Evolutionary conservation across 257 asterid genomes (phyloP).

Genomic region (Ocimum tenuiflorum): DNA sequence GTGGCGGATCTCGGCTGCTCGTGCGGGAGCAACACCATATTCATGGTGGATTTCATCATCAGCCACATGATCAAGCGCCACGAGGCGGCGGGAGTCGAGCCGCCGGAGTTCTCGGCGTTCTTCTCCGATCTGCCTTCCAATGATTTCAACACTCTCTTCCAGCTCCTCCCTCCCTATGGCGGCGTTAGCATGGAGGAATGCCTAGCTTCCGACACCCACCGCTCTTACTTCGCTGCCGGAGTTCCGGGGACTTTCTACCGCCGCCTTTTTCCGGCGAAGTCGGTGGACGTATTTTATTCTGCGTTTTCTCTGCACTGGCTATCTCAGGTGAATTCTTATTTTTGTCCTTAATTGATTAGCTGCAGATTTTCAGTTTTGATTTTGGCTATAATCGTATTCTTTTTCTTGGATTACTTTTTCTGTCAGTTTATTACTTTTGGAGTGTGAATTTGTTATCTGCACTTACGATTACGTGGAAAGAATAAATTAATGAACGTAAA

Average conservation of each 20-base stretch:
- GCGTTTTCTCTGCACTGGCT: conserved; percentile 98
- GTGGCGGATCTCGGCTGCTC: conserved; percentile 95
- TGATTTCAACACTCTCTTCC: conserved; percentile 84
- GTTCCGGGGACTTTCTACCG: conserved; percentile 92
- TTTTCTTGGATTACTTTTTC: not conserved
- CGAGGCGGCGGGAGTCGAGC: conserved; percentile 36
- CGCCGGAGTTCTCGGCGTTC: conserved; percentile 78
- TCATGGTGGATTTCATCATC: conserved; percentile 64
- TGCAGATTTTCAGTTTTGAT: no score
- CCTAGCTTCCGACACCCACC: conserved; percentile 60
- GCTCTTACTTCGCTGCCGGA: conserved; percentile 87
- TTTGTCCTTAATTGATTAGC: not conserved
- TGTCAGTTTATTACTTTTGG: no score
- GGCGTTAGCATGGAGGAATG: conserved; percentile 85
- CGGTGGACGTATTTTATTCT: conserved; percentile 72
- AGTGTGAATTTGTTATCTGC: no score
- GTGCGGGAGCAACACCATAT: conserved; percentile 76
- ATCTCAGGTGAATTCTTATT: conserved; percentile 65
- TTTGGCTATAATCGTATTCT: no score
- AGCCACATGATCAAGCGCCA: conserved; percentile 63
- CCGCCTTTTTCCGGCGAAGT: conserved; percentile 69
- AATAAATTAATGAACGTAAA: no score
- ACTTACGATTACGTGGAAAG: no score
- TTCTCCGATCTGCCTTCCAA: conserved; percentile 88
- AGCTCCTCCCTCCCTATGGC: conserved; percentile 72